Evolutionary conservation across 1,284 basidiomycete genomes (phyloP).

Genomic region (Hymenochaete sp.): DNA sequence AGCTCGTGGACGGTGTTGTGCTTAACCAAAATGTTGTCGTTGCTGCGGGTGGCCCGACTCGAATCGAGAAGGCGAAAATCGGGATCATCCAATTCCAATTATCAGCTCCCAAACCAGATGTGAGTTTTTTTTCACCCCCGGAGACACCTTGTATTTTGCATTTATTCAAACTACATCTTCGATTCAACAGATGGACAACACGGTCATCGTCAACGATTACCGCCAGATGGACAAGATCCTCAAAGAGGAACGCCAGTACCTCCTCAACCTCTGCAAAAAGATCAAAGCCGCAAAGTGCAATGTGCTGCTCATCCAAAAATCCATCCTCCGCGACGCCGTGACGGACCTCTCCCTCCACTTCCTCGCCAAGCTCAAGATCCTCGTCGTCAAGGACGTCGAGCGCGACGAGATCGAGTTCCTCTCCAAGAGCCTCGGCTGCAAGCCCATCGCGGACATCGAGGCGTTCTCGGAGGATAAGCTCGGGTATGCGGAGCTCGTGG

Average conservation of each 20-base stretch:
- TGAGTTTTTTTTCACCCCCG: conserved; percentile 32
- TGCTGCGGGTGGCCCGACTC: conserved; percentile 85
- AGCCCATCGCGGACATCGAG: conserved; percentile 96
- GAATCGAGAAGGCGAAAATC: conserved; percentile 98
- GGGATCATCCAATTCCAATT: conserved; percentile 98
- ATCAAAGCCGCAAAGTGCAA: conserved; percentile 99
- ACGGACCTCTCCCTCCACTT: conserved; percentile 99
- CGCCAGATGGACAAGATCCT: conserved; percentile 99
- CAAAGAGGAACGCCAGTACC: conserved; percentile 97
- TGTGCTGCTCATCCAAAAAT: conserved; percentile 97
- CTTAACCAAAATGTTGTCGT: conserved; percentile 92
- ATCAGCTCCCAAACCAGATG: conserved; percentile 95
- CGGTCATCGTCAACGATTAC: conserved; percentile 98
- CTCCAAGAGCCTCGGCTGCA: conserved; percentile 89
- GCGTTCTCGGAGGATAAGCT: conserved; percentile 99
- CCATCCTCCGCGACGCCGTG: conserved; percentile 96
- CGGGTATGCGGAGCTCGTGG: conserved; percentile 91
- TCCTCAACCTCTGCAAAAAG: conserved; percentile 97
- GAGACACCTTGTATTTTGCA: not conserved
- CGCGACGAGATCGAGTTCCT: conserved; percentile 99
- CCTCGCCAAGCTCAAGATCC: conserved; percentile 94
- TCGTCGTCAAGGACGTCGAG: conserved; percentile 97
- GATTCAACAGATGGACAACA: conserved; percentile 89
- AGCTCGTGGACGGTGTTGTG: conserved; percentile 93
- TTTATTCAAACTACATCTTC: conserved; percentile 6